Evolutionary conservation across 768 basidiomycete genomes (phyloP), one percentile per base, ranked within the genome.

Genomic region (Hygrocybe punicea): DNA sequence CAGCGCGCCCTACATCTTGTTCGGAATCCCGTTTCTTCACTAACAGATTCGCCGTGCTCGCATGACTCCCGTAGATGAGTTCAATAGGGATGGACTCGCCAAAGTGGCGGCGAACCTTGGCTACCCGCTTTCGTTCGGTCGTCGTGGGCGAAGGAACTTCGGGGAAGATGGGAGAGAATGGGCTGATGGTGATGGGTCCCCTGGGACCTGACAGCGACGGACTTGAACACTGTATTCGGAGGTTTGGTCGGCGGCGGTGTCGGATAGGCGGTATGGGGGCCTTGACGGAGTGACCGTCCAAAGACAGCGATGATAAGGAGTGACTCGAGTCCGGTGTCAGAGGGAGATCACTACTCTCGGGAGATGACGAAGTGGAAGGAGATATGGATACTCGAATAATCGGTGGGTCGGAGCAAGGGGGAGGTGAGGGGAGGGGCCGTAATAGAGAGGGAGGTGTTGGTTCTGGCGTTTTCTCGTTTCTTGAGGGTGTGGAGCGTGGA

Each of bases 51-150:
- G 52, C 55, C 33, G 37, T 56, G 46, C 46, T 58, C 23, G 60
- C 55, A 11, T 53, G 53, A 50, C 48, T 55, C 46, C 54, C 13
- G 29, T 35, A 4, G 39, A 48, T 34, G 23, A 50, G 51, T 17
- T 63, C 62, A 6, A 59, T 51, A 6, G 62, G 67, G 10, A 73
- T 58, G 1, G 64, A 60, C 57, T 70, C 69, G 29, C 73, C 74
- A 24, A 74, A 64, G 49, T 70, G 68, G 21, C 71, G 73, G 5
- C 64, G 69, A 13, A 72, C 67, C 55, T 73, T 73, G 14, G 63
- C 64, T 14, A 71, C 59, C 14, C 72, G 68, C 55, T 59, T 65
- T 16, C 62, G 66, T 19, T 60, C 68, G n/a, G 62, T 65, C 17
- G 69, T 73, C 11, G 39, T 59, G 2, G 73, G 71, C 4, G 73